Base-by-base conservation (phyloP, 345 rosid species). In the Linum trigynum region DNA sequence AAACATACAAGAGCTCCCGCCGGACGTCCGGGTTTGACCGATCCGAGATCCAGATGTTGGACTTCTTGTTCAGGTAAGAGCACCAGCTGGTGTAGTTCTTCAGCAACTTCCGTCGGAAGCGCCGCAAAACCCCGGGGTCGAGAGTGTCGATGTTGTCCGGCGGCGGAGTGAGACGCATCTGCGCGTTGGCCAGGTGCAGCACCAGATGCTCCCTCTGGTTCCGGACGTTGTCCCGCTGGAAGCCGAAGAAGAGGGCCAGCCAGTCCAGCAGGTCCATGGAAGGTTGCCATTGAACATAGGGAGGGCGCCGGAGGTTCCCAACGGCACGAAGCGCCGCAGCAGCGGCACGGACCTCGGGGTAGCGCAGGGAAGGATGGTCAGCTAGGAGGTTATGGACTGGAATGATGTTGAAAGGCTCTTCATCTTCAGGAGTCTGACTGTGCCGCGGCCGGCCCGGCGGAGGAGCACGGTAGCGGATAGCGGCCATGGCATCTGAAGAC, bases 121-220 rank as follows among this genome's bases (percentile, higher is more conserved):
- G 67, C 1, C 83, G 87, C 68, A 91, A 79, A 36, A 87, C 89
- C 40, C 17, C 71, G 36, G 74, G 76, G 77, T 91, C 86, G 59
- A 91, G 90, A 1, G 74, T 62, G 66, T 82, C 86, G 60, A 83
- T 79, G 35, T 71, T 69, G 10, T 42, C 1, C n/a, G 90, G 86
- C 57, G 78, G 81, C 50, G 83, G 78, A 6, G 75, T 69, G 32
- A 83, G 81, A 41, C 91, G 96, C 98, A 88, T 91, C 83, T 88
- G 98, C 50, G 84, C 73, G 72, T 91, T 91, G 40, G 96, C 87
- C 38, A 91, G 72, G 79, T 88, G 98, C 56, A 91, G 98, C 17
- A 91, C 98, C 57, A 91, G 72, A 76, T 91, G 83, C 74, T 91
- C 98, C 62, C 98, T 55, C 77, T 91, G 98, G 77, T 91, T 88